Percentiles rank a stretch among this genome's conserved stretches.
Conservation (phyloP, 768 basidiomycete genomes). For the Tulasnella sp. region DNA sequence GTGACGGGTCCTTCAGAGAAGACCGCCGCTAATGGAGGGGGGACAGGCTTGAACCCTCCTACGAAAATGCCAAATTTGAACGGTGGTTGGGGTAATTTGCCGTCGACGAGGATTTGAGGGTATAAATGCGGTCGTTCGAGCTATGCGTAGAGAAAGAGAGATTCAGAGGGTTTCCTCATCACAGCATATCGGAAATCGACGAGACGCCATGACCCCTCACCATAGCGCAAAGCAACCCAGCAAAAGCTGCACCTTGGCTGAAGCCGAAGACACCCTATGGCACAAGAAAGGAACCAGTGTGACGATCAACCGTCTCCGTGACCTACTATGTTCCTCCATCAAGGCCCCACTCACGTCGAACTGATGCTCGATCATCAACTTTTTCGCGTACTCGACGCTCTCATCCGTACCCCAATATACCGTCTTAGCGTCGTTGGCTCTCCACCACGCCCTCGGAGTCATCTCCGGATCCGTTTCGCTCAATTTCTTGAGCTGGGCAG, state of each 20-base stretch:
- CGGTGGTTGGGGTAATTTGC: slow-evolving; percentile 59
- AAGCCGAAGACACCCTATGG: slow-evolving; percentile 68
- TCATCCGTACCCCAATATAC: slow-evolving; percentile 45
- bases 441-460: slow-evolving; percentile 65
- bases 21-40: slow-evolving; percentile 28
- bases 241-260: slow-evolving; percentile 73
- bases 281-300: not conserved
- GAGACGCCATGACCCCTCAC: slow-evolving; percentile 31
- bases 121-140: slow-evolving; percentile 42
- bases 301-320: not conserved
- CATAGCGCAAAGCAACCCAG: slow-evolving; percentile 55
- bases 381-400: slow-evolving; percentile 41
- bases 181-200: no score
- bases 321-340: no score
- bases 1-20: slow-evolving; percentile 35
- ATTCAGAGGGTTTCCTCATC: not conserved
- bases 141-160: slow-evolving; percentile 22
- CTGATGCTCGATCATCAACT: slow-evolving; percentile 42
- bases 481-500: not conserved
- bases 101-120: slow-evolving; percentile 51
- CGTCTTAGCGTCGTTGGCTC: slow-evolving; percentile 39
- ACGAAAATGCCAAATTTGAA: slow-evolving; percentile 67
- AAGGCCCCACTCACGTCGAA: slow-evolving; percentile 47
- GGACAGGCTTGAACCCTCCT: slow-evolving; percentile 49
- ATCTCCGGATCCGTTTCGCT: slow-evolving; percentile 33